Evolutionary conservation across 2,329 filamentous ascomycete species (phyloP).

Genomic region (Gliomastix tumulicola): DNA sequence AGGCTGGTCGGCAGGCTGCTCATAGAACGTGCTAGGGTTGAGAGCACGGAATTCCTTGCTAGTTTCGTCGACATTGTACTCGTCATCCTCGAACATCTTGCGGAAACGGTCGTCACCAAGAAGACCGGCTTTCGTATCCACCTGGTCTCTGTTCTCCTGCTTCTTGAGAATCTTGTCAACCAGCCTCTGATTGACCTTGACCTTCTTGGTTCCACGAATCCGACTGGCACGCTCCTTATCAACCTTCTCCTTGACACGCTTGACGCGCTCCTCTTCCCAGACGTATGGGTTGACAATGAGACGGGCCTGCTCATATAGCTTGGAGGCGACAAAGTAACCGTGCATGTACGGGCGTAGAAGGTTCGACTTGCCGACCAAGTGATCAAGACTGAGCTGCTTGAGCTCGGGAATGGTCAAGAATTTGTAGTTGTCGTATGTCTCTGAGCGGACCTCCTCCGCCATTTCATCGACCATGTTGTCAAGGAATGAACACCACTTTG

Average conservation of each 20-base stretch:
- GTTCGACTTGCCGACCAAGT: slow-evolving; percentile 85
- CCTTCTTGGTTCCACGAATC: slow-evolving; percentile 91
- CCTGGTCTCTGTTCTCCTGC: slow-evolving; percentile 51
- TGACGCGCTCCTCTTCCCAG: slow-evolving; percentile 86
- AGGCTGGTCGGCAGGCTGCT: slow-evolving; percentile 19
- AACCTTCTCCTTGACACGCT: slow-evolving; percentile 89
- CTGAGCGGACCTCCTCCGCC: slow-evolving; percentile 72
- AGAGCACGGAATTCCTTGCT: slow-evolving; percentile 80
- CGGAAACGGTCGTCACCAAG: slow-evolving; percentile 83
- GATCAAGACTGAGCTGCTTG: slow-evolving; percentile 75
- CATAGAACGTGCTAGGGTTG: slow-evolving; percentile 73
- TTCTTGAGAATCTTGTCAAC: slow-evolving; percentile 68
- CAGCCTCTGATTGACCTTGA: slow-evolving; percentile 87
- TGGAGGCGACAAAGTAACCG: slow-evolving; percentile 94
- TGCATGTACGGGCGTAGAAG: slow-evolving; percentile 96
- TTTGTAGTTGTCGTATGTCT: slow-evolving; percentile 98
- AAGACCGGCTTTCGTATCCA: slow-evolving; percentile 56
- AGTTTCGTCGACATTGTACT: slow-evolving; percentile 85
- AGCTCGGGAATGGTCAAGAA: slow-evolving; percentile 89
- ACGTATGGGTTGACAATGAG: slow-evolving; percentile 91
- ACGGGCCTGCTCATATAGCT: slow-evolving; percentile 89
- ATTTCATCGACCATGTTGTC: slow-evolving; percentile 99
- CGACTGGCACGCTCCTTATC: slow-evolving; percentile 94
- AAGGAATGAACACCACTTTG: slow-evolving; percentile 92
- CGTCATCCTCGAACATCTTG: slow-evolving; percentile 84